Evolutionary conservation across 371 early-diverging fungal species (phyloP), one percentile per base, ranked within the genome.

Genomic region (Funneliformis caledonium): DNA sequence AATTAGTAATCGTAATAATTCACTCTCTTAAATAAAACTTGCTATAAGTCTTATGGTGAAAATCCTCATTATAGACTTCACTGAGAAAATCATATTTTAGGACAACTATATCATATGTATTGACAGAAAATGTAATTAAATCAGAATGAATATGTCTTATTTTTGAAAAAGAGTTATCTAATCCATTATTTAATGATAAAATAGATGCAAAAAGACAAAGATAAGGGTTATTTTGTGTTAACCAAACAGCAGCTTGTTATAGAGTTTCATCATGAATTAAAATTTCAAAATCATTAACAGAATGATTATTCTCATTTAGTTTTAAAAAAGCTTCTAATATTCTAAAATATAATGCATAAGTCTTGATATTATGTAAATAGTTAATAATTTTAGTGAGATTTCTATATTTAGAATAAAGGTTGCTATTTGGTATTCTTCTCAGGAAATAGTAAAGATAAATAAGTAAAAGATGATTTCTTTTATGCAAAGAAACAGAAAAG

Each of bases 271-370:
- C 31, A 65, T 22, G 8, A 12, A 26, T 65, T 12, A 26, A 0
- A 33, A 2, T 65, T 31, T 26, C 26, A 26, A 26, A 26, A 26
- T 26, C 26, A 26, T 26, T 26, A 26, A 26, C 0, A 26, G 26
- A 26, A 26, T 26, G 26, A 26, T 26, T 26, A 26, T 26, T 26
- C 26, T 65, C 7, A 65, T 3, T 22, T 22, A n/a, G n/a, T 42
- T 69, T 1, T 69, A 69, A 45, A n/a, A 69, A 69, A 16, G 69
- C 69, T 45, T 6, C 69, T 6, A 69, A n/a, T 8, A 22, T 69
- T 45, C 22, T 43, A 43, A 43, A 45, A 19, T 69, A 69, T 45
- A 69, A 43, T 69, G 45, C 42, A n/a, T 5, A 31, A 14, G 69
- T 26, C 26, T 26, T 26, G 26, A 26, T 26, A 26, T 26, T 26